These are phyloP conservation scores for Trichomonascus vanleenenianus DNA, from an alignment of 805 yeast genomes.

Conservation along the genomic window DNA sequence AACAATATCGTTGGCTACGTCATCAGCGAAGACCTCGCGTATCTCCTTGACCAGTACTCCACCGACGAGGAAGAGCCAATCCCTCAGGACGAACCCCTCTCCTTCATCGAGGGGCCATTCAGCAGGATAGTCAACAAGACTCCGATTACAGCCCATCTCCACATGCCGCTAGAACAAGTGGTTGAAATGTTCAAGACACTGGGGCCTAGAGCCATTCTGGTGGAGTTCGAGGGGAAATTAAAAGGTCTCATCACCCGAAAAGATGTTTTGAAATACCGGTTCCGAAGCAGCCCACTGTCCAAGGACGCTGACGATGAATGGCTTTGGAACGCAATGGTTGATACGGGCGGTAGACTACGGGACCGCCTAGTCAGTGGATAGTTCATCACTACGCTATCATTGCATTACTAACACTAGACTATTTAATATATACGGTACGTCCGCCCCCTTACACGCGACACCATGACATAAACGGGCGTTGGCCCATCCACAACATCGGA, in stretches of 20 bases:
- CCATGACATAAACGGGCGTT: too few species aligned
- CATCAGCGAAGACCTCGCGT: constrained; percentile 22
- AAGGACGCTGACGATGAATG: too few species aligned
- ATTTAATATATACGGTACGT: too few species aligned
- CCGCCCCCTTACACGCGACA: too few species aligned
- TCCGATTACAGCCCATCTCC: constrained; percentile 52
- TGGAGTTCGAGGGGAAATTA: constrained; percentile 43
- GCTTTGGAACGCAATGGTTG: too few species aligned
- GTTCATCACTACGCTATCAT: too few species aligned
- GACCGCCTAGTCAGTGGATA: too few species aligned
- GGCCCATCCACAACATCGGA: too few species aligned
- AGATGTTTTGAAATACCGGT: constrained; percentile 54
- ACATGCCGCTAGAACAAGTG: constrained; percentile 51
- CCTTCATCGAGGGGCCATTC: not conserved
- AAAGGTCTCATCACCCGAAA: constrained; percentile 80
- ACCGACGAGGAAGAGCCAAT: not conserved
- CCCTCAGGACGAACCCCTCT: constrained; percentile 5
- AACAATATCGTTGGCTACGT: constrained; percentile 28
- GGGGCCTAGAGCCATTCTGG: constrained; percentile 71
- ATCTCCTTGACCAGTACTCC: constrained; percentile 9
- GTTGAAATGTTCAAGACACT: constrained; percentile 63
- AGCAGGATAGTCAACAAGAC: constrained; percentile 29
- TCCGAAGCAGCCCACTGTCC: not conserved
- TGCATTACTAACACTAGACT: too few species aligned
- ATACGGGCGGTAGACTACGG: too few species aligned